Base-by-base conservation (phyloP, 2,329 filamentous ascomycete species). In the Drechmeria coniospora region DNA sequence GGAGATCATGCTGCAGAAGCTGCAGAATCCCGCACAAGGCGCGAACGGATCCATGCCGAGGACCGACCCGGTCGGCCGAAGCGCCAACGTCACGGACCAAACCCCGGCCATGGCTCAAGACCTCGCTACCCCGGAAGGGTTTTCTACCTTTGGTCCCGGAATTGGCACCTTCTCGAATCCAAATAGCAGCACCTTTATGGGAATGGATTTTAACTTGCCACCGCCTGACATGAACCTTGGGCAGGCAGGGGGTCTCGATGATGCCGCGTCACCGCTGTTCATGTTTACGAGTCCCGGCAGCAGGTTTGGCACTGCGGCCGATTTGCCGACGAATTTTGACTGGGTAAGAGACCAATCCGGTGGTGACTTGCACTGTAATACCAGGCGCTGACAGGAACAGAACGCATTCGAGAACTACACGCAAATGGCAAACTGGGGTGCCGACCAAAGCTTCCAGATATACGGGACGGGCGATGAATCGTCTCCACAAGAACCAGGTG, bases 1-100 rank as follows among this genome's bases (percentile, higher is more conserved):
- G n/a, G 74, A 74, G 14, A 74, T 94, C 28, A 84, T 95, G 69
- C 56, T 95, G 24, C 65, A 74, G 18, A 90, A 90, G 50, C 63
- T 94, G 29, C 75, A 45, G 33, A 33, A 45, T 21, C 43, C 48
- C 3, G 16, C 27, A 8, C 27, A 34, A 9, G 26, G 21, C 17
- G 26, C 22, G n/a, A 36, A 28, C 2, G 31, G 32, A 8, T 29
- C 34, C 12, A 15, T 39, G 9, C 29, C 30, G 5, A 37, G 36
- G 17, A 30, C 40, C 13, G 42, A 42, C 5, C 36, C 41, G 44
- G 26, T 38, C 46, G 17, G 42, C 42, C n/a, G 20, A 45, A 4
- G 54, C 53, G 18, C 47, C 59, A 39, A 56, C 51, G 54, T 53
- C 19, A 54, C 63, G 46, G 47, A 43, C 25, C 33, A 40, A 9